Conservation (phyloP, 495 filamentous ascomycete species). For the Penicillium verhagenii region DNA sequence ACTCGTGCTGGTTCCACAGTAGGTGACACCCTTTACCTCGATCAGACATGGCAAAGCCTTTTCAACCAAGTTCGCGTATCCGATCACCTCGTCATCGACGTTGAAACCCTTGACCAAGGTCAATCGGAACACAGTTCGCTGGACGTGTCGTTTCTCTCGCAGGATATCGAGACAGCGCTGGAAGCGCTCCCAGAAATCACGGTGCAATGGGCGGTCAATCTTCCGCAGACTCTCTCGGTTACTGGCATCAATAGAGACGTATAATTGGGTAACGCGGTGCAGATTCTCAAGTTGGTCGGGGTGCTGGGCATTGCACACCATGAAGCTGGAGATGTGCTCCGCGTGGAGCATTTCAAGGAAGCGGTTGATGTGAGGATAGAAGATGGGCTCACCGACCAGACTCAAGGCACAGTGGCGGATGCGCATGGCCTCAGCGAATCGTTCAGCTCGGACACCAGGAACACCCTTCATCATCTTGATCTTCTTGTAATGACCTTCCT, state of each 20-base stretch:
- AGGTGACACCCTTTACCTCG: constrained; percentile 95
- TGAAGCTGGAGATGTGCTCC: constrained; percentile 87
- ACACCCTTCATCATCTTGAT: constrained; percentile 96
- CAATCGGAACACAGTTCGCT: constrained; percentile 91
- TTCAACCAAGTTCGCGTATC: constrained; percentile 87
- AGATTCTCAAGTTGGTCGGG: constrained; percentile 83
- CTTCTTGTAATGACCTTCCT: constrained; percentile 90
- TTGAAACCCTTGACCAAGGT: constrained; percentile 97
- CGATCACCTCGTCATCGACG: constrained; percentile 85
- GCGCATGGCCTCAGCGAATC: constrained; percentile 88
- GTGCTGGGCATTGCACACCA: constrained; percentile 98
- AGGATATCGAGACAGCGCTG: constrained; percentile 86
- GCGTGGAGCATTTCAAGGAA: constrained; percentile 77
- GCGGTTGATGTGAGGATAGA: constrained; percentile 95
- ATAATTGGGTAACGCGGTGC: constrained; percentile 84
- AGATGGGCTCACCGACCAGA: constrained; percentile 93
- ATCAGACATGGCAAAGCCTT: constrained; percentile 83
- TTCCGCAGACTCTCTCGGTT: constrained; percentile 82
- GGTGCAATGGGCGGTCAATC: constrained; percentile 89
- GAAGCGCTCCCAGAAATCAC: constrained; percentile 98
- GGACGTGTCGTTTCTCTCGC: constrained; percentile 71
- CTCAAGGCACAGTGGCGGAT: constrained; percentile 90
- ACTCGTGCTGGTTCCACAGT: constrained; percentile 84
- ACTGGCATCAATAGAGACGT: constrained; percentile 92
- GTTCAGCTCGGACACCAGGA: constrained; percentile 85